These are phyloP conservation scores for Apophysomyces sp. DNA, from an alignment of 371 early-diverging fungal genomes.

Conservation along the genomic window DNA sequence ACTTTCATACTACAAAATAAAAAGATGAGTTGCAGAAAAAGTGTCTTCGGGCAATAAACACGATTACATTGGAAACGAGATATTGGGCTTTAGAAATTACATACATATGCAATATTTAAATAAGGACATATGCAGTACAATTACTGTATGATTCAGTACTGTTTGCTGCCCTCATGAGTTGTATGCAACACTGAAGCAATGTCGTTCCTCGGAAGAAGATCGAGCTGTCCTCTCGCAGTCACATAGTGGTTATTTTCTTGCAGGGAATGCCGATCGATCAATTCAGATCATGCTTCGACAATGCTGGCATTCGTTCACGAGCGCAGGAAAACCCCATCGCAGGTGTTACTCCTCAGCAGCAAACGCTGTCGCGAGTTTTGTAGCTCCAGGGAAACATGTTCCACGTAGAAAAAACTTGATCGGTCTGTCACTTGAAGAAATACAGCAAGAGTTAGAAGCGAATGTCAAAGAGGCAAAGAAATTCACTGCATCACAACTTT, in stretches of 20 bases:
- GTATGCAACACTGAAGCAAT: too few species aligned
- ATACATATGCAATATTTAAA: too few species aligned
- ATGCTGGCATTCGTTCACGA: not conserved
- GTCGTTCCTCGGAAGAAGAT: too few species aligned
- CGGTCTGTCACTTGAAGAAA: slow-evolving; percentile 39
- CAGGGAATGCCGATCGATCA: not conserved
- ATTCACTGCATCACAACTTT: slow-evolving; percentile 62
- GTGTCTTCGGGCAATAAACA: too few species aligned
- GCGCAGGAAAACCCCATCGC: not conserved
- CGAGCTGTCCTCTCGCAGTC: too few species aligned
- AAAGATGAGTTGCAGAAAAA: too few species aligned
- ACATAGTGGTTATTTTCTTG: too few species aligned
- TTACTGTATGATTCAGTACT: too few species aligned
- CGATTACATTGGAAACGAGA: too few species aligned
- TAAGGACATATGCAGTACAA: too few species aligned
- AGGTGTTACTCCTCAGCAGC: not conserved
- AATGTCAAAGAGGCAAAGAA: slow-evolving; percentile 30
- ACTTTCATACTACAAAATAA: not conserved
- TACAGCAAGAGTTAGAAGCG: slow-evolving; percentile 34
- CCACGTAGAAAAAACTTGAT: slow-evolving; percentile 46
- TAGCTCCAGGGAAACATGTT: not conserved
- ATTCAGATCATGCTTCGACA: not conserved
- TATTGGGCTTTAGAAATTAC: too few species aligned
- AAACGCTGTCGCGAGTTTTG: not conserved
- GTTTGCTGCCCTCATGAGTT: too few species aligned